A percentile compares a stretch with the other conserved stretches of the same genome.
Evolutionary conservation across 352 stramenopile genomes (phyloP).

Genomic region (Saprolegnia diclina): DNA sequence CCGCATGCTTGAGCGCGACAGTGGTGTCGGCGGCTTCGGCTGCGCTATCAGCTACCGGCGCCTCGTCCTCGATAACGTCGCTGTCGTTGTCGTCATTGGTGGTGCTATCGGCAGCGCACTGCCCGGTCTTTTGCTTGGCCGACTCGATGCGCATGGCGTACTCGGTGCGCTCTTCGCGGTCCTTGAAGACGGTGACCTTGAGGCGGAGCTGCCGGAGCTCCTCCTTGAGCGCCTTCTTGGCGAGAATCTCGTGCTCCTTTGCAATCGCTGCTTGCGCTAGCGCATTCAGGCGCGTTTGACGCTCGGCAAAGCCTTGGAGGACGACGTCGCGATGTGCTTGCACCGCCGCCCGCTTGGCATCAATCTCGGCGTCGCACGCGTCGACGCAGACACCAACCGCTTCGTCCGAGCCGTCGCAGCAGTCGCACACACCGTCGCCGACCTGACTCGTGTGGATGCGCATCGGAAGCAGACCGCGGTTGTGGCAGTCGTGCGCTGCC

Average conservation of each 20-base stretch:
- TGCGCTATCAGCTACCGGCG: background rate
- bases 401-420: slow-evolving; percentile 95
- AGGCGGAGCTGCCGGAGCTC: slow-evolving; percentile 40
- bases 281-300: slow-evolving; percentile 36
- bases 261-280: slow-evolving; percentile 35
- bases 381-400: slow-evolving; percentile 33
- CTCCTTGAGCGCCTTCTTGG: slow-evolving; percentile 36
- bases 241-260: slow-evolving; percentile 31
- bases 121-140: slow-evolving; percentile 12
- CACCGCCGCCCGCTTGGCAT: slow-evolving; percentile 36
- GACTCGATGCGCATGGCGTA: slow-evolving; percentile 19
- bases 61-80: background rate
- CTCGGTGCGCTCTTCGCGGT: slow-evolving; percentile 29
- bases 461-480: slow-evolving; percentile 39
- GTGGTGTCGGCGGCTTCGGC: background rate
- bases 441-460: slow-evolving; percentile 57
- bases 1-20: background rate
- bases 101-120: background rate
- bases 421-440: slow-evolving; percentile 95
- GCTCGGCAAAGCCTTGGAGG: slow-evolving; percentile 37
- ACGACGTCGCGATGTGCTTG: slow-evolving; percentile 39
- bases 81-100: background rate
- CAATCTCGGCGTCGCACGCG: slow-evolving; percentile 38
- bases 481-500: slow-evolving; percentile 9
- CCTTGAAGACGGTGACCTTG: slow-evolving; percentile 51